Conservation (phyloP, 2,329 filamentous ascomycete species). For the Cladosporium oxysporum region DNA sequence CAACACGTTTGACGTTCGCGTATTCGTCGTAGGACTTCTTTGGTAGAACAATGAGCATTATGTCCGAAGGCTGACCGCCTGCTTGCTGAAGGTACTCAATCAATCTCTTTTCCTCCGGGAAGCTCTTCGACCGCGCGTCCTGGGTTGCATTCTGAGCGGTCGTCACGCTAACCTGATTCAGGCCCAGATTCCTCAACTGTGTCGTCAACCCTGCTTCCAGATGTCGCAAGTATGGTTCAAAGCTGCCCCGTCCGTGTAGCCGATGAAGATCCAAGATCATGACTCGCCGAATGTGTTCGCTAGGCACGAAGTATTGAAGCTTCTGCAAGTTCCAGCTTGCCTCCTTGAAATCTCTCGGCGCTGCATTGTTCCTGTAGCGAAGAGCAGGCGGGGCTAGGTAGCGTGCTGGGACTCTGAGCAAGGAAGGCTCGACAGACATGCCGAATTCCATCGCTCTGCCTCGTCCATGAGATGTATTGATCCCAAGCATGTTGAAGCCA, state of each 20-base stretch:
- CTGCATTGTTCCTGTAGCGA: not conserved
- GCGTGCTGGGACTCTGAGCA: slow-evolving; percentile 1
- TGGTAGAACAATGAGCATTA: no score
- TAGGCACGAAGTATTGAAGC: not conserved
- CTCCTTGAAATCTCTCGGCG: not conserved
- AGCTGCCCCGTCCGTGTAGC: no score
- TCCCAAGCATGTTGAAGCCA: not conserved
- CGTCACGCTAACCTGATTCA: no score
- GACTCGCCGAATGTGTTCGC: not conserved
- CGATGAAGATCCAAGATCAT: not conserved
- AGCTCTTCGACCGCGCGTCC: no score
- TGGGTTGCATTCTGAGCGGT: no score
- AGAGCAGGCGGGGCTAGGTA: not conserved
- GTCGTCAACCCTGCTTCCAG: no score
- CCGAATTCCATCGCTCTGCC: not conserved
- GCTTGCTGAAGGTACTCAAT: no score
- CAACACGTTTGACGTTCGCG: slow-evolving; percentile 24
- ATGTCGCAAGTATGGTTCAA: no score
- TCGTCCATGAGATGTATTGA: not conserved
- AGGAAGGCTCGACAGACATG: not conserved
- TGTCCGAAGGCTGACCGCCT: no score
- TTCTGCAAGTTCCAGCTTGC: not conserved
- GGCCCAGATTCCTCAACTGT: no score
- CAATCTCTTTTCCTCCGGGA: no score
- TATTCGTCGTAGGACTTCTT: slow-evolving; percentile 16